Evolutionary conservation across 2,329 filamentous ascomycete species (phyloP).

Genomic region (Paraphaeosphaeria minitans): DNA sequence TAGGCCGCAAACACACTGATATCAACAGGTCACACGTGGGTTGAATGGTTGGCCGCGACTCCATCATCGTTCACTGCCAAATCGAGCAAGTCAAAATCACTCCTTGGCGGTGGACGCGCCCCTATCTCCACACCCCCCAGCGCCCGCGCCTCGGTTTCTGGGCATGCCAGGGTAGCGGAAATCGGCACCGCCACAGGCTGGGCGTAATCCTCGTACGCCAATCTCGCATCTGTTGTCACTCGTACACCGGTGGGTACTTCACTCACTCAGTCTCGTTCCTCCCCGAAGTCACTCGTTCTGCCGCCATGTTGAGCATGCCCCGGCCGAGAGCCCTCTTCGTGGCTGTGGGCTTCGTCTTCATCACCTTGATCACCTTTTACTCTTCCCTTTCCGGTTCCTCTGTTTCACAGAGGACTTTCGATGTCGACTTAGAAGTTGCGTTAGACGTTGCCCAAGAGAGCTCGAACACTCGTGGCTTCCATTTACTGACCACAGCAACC

Average conservation of each 20-base stretch:
- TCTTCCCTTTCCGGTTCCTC: background rate
- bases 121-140: background rate
- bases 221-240: background rate
- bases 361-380: background rate
- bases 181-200: slow-evolving; percentile 5
- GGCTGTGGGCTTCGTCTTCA: background rate
- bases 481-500: background rate
- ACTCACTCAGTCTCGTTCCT: background rate
- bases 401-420: background rate
- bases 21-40: background rate
- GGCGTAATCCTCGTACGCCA: background rate
- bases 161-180: background rate
- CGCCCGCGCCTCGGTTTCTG: background rate
- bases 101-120: background rate
- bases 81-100: background rate
- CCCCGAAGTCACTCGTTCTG: background rate
- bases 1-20: background rate
- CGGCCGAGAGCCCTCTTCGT: background rate
- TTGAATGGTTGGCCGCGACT: background rate
- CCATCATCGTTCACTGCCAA: background rate
- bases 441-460: background rate
- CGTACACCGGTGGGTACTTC: background rate
- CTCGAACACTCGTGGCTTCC: background rate
- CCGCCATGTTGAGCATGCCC: slow-evolving; percentile 3
- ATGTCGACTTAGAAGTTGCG: background rate